phyloP scores from a whole-genome alignment of 1,284 basidiomycete genomes.

The Melanopsichium pennsylvanicum region DNA sequence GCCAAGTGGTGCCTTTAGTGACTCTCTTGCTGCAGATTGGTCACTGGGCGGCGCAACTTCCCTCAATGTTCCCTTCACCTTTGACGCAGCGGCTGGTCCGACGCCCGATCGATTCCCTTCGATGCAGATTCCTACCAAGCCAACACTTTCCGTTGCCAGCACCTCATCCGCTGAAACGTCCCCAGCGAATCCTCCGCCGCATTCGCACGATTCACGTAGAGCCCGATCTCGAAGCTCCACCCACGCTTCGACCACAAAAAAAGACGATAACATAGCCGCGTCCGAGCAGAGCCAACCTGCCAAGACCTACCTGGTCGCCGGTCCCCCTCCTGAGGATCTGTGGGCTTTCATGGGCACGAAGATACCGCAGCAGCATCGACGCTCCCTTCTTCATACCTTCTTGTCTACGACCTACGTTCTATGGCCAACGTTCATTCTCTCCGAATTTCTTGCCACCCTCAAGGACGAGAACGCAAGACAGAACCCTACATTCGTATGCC shows the following conservation, averaged over 20 bases:
- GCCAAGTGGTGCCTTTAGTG: conserved; percentile 13
- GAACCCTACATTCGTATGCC: conserved; percentile 42
- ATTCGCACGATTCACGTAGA: not conserved
- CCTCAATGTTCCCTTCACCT: conserved; percentile 43
- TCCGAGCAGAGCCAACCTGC: conserved; percentile 23
- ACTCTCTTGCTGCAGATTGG: conserved; percentile 39
- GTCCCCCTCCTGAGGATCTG: conserved; percentile 33
- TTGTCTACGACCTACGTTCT: conserved; percentile 46
- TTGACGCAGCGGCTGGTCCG: conserved; percentile 33
- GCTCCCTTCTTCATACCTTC: conserved; percentile 43
- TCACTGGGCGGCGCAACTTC: conserved; percentile 29
- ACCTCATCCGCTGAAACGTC: conserved; percentile 40
- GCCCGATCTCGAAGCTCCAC: conserved; percentile 15
- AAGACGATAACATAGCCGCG: not conserved
- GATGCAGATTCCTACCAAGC: conserved; percentile 29
- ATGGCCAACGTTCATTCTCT: conserved; percentile 47
- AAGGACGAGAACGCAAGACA: conserved; percentile 31
- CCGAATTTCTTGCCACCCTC: conserved; percentile 43
- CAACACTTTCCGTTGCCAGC: conserved; percentile 30
- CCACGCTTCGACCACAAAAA: conserved; percentile 3
- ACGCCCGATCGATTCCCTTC: conserved; percentile 25
- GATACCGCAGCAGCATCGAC: conserved; percentile 42
- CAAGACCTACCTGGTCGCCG: conserved; percentile 25
- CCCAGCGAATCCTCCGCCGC: conserved; percentile 11
- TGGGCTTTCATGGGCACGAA: conserved; percentile 46